Evolutionary conservation across 164 flowering plant species (phyloP), one percentile per base, ranked within the genome.

Genomic region (Akebia trifoliata): DNA sequence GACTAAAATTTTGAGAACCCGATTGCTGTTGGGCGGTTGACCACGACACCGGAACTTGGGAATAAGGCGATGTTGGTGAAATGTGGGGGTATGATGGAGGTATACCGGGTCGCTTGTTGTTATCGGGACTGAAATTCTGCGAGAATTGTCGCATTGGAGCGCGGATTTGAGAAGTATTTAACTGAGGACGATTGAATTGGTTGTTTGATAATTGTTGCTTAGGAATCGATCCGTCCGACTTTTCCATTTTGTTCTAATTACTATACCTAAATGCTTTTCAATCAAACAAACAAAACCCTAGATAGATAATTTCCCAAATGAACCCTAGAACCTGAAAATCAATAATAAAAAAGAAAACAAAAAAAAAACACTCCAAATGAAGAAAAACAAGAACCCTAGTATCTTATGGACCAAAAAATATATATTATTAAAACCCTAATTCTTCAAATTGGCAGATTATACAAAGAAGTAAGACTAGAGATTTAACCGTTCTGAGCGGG

Each of bases 11-110:
- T 66, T 74, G 84, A 7, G 73, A 63, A 60, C 79, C 81, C 54
- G 59, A 15, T 24, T 14, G 37, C 58, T 68, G 88, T 53, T 68
- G 71, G n/a, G 61, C 49, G 18, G 20, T 37, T 4, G 65, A 20
- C 8, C 78, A 56, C 12, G 79, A 39, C 43, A 57, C 76, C 0
- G 87, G 81, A 76, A 79, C 75, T 77, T 82, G 93, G 0, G 95
- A 82, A 60, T 80, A 83, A 3, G 96, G 98, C 4, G 89, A 80
- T 38, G 82, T 55, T 4, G 94, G 95, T 4, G 95, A 86, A 51
- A 86, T 74, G 64, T 78, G 86, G 4, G 95, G 95, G 68, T 84
- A 76, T 24, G 88, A 84, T 0, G 98, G 98, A 14, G 98, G 97
- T 18, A 90, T 84, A 8, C 94, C 95, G 20, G 71, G 62, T 39